Evolutionary conservation across 345 rosid species (phyloP).

Genomic region (Boechera retrofracta): DNA sequence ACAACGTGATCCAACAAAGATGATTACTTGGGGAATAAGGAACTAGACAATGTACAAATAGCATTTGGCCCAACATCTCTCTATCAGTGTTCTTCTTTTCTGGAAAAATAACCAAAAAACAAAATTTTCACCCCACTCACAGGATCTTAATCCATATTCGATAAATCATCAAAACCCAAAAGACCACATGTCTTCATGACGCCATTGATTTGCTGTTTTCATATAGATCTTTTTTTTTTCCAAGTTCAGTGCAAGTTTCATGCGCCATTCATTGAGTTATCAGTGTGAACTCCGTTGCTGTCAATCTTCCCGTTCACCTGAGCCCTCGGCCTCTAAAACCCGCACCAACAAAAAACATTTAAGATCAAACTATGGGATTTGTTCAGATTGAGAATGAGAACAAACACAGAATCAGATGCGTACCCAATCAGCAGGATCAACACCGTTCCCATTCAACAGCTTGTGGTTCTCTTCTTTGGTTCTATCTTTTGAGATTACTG

Average conservation of each 20-base stretch:
- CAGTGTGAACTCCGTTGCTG: conserved; percentile 60
- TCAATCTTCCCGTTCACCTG: conserved; percentile 89
- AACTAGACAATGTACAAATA: conserved; percentile 37
- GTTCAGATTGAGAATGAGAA: conserved; percentile 7
- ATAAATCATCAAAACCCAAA: conserved; percentile 1
- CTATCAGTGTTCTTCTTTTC: conserved; percentile 1
- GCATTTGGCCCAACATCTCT: conserved; percentile 11
- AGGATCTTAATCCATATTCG: conserved; percentile 21
- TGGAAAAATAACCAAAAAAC: conserved; percentile 26
- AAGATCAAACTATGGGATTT: neutral
- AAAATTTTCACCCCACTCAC: conserved; percentile 14
- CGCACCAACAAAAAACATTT: conserved; percentile 13
- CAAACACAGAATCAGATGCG: conserved; percentile 7
- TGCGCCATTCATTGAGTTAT: conserved; percentile 72
- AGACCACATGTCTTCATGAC: conserved; percentile 26
- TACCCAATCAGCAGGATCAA: conserved; percentile 93
- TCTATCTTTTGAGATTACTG: conserved; percentile 73
- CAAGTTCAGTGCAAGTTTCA: conserved; percentile 42
- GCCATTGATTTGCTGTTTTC: conserved; percentile 18
- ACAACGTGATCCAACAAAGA: conserved; percentile 28
- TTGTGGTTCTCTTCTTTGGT: conserved; percentile 92
- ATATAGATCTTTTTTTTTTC: neutral
- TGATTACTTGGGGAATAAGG: conserved; percentile 36
- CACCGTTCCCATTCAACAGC: conserved; percentile 86
- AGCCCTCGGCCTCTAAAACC: conserved; percentile 70